These are phyloP conservation scores for Chenopodium berlandieri DNA, from an alignment of 148 eudicot species.

Conservation along the genomic window DNA sequence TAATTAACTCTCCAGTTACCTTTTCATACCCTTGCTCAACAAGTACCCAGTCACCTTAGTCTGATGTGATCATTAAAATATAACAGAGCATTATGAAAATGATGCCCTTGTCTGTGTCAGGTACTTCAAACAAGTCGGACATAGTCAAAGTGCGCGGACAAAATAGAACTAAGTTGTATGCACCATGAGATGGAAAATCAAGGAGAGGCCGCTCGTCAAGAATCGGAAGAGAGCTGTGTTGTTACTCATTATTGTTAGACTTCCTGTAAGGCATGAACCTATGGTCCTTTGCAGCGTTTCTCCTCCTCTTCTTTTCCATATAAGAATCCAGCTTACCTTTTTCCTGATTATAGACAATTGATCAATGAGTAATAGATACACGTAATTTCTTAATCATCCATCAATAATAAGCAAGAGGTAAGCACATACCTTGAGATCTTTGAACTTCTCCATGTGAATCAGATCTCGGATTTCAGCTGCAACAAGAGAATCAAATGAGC, in stretches of 20 bases:
- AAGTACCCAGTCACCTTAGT: neutral
- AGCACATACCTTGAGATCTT: slow-evolving; percentile 69
- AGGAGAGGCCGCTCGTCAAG: neutral
- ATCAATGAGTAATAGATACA: neutral
- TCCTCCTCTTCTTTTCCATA: slow-evolving; percentile 66
- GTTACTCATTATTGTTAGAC: slow-evolving; percentile 32
- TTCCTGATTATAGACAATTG: slow-evolving; percentile 38
- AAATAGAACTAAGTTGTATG: neutral
- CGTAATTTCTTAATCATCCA: neutral
- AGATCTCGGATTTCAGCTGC: slow-evolving; percentile 85
- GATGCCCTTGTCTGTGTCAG: neutral
- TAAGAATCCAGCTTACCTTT: slow-evolving; percentile 76
- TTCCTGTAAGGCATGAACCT: slow-evolving; percentile 83
- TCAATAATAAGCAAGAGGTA: neutral
- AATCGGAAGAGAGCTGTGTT: too few species aligned
- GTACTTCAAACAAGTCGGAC: neutral
- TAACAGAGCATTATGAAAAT: neutral
- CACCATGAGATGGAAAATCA: neutral
- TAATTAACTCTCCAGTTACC: too few species aligned
- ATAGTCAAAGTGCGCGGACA: neutral
- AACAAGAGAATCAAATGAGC: slow-evolving; percentile 24
- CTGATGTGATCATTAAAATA: neutral
- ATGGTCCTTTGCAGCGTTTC: slow-evolving; percentile 82
- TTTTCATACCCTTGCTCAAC: neutral
- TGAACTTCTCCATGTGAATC: slow-evolving; percentile 60